Conservation (phyloP, 176 grass and related monocot species). For the Cenchrus purpureus region DNA sequence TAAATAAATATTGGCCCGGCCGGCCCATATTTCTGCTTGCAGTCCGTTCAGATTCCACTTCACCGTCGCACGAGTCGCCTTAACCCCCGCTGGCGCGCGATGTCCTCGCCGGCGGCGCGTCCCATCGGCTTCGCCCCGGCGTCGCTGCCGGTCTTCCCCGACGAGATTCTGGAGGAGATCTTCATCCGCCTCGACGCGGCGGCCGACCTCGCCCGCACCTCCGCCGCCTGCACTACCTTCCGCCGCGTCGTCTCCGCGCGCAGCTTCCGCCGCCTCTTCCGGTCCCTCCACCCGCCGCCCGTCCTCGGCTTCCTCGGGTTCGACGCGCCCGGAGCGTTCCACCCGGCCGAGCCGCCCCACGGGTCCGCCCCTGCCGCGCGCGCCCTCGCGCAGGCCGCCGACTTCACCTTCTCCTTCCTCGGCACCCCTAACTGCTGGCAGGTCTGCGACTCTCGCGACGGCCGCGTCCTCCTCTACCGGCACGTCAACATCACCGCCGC, state of each 20-base stretch:
- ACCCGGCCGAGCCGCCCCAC: background rate
- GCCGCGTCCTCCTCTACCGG: background rate
- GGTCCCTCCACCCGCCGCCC: too few species aligned
- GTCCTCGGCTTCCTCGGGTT: background rate
- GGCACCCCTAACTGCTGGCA: background rate
- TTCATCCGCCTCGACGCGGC: too few species aligned
- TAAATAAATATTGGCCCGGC: too few species aligned
- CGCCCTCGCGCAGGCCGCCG: background rate
- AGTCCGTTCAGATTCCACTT: background rate
- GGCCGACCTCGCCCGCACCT: too few species aligned
- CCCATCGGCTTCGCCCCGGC: background rate
- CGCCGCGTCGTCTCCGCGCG: too few species aligned
- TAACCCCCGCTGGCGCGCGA: background rate
- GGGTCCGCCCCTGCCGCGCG: background rate
- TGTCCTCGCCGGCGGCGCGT: background rate
- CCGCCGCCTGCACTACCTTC: too few species aligned
- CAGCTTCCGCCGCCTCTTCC: too few species aligned
- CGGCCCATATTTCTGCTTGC: too few species aligned
- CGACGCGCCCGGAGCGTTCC: background rate
- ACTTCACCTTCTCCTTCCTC: conserved; percentile 19
- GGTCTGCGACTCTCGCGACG: background rate
- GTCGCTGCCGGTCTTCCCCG: background rate
- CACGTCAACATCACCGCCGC: rapidly evolving
- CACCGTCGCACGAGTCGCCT: background rate
- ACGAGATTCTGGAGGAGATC: background rate